These are phyloP conservation scores for Debaryomycetaceae sp. DNA, from an alignment of 1,139 yeast genomes.

Conservation along the genomic window DNA sequence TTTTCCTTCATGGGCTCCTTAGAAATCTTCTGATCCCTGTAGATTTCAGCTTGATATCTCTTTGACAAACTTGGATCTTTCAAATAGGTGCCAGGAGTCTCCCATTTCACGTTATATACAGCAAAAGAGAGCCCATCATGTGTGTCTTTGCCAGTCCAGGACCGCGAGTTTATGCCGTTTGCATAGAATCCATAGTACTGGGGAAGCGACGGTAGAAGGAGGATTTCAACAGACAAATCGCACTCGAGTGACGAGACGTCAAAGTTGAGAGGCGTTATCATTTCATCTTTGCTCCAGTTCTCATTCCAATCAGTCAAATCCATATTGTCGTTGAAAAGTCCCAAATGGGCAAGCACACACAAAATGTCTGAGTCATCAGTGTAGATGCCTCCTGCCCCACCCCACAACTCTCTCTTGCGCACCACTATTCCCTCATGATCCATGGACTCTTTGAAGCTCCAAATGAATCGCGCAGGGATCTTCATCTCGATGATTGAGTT, in stretches of 20 bases:
- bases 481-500: conserved; percentile 63
- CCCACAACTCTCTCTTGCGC: conserved; percentile 71
- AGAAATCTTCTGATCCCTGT: conserved; percentile 21
- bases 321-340: conserved; percentile 41
- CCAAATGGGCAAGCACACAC: conserved; percentile 70
- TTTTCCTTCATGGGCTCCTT: conserved; percentile 11
- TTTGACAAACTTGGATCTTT: conserved; percentile 29
- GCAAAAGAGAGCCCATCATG: conserved; percentile 73
- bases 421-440: conserved; percentile 28
- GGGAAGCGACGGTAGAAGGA: conserved; percentile 66
- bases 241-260: conserved; percentile 22
- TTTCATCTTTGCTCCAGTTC: conserved; percentile 25
- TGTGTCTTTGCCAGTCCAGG: conserved; percentile 51
- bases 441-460: conserved; percentile 21
- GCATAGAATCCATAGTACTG: conserved; percentile 60
- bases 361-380: conserved; percentile 91
- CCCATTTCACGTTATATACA: conserved; percentile 56
- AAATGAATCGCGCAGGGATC: conserved; percentile 48
- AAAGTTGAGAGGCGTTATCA: conserved; percentile 19
- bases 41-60: conserved; percentile 24
- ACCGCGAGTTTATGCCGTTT: conserved; percentile 68
- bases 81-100: conserved; percentile 27
- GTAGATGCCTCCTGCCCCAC: conserved; percentile 72
- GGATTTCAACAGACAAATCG: conserved; percentile 67
- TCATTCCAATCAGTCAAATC: conserved; percentile 36